phyloP scores from a whole-genome alignment of 2,329 filamentous ascomycete species.

The Fusarium brachygibbosum region DNA sequence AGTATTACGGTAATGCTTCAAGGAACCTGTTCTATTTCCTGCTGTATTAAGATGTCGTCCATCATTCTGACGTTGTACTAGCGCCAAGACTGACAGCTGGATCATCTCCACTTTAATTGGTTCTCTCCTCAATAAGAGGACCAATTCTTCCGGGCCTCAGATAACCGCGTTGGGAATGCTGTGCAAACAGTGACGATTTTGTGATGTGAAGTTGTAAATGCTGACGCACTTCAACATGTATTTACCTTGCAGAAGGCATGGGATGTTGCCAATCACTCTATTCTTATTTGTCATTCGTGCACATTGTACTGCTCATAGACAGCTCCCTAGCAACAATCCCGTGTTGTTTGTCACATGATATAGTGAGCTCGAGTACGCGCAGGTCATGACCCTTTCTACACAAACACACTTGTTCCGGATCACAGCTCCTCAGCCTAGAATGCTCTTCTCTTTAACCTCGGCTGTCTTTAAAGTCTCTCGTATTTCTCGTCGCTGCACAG shows the following conservation, averaged over 20 bases:
- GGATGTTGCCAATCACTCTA: not conserved
- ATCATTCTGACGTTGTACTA: slow-evolving; percentile 27
- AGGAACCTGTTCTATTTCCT: not conserved
- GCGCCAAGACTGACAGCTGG: not conserved
- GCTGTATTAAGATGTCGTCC: not conserved
- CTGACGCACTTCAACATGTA: not conserved
- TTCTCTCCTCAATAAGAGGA: not conserved
- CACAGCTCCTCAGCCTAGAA: not conserved
- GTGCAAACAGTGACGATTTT: slow-evolving; percentile 21
- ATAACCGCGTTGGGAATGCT: not conserved
- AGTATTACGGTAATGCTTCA: too few relatives aligned
- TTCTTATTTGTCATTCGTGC: not conserved
- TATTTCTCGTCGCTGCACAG: slow-evolving; percentile 6
- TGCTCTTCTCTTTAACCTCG: slow-evolving; percentile 23
- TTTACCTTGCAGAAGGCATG: not conserved
- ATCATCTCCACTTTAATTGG: not conserved
- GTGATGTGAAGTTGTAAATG: slow-evolving; percentile 10
- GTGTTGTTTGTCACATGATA: not conserved
- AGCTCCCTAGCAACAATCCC: too few relatives aligned
- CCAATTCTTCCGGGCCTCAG: not conserved
- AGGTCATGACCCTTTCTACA: too few relatives aligned
- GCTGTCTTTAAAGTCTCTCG: slow-evolving; percentile 11
- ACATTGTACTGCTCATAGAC: not conserved
- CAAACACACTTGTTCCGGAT: not conserved
- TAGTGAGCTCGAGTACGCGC: not conserved